phyloP scores from a whole-genome alignment of 345 rosid species.

The Salix purpurea region DNA sequence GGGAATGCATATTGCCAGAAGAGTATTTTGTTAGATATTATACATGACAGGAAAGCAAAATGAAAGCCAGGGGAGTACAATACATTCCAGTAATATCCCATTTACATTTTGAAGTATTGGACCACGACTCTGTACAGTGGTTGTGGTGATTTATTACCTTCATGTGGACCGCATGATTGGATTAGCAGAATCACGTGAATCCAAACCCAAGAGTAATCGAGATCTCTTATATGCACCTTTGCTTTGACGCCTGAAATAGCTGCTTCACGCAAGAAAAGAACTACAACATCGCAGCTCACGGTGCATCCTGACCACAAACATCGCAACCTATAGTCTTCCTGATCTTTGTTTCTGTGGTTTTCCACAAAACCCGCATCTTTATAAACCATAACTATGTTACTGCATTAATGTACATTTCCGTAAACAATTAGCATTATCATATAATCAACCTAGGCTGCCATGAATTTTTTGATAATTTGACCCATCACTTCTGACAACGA shows the following conservation, averaged over 20 bases:
- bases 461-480: background rate
- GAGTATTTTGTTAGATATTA: too few species aligned
- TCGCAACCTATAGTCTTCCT: background rate
- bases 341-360: background rate
- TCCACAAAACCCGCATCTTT: background rate
- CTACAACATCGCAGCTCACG: background rate
- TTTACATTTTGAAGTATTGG: background rate
- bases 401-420: background rate
- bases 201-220: background rate
- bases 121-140: background rate
- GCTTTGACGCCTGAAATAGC: background rate
- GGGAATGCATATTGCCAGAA: too few species aligned
- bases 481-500: background rate
- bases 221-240: background rate
- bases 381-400: background rate
- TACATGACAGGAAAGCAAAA: too few species aligned
- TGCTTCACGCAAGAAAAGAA: background rate
- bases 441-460: background rate
- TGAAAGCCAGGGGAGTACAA: too few species aligned
- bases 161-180: background rate
- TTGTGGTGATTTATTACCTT: slow-evolving; percentile 3
- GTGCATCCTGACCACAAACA: too few species aligned
- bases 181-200: background rate
- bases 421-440: background rate
- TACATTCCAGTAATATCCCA: too few species aligned